A percentile compares a stretch with the other conserved stretches of the same genome.
These are phyloP conservation scores for Mycena galericulata DNA, from an alignment of 768 basidiomycete species.

Conservation along the genomic window DNA sequence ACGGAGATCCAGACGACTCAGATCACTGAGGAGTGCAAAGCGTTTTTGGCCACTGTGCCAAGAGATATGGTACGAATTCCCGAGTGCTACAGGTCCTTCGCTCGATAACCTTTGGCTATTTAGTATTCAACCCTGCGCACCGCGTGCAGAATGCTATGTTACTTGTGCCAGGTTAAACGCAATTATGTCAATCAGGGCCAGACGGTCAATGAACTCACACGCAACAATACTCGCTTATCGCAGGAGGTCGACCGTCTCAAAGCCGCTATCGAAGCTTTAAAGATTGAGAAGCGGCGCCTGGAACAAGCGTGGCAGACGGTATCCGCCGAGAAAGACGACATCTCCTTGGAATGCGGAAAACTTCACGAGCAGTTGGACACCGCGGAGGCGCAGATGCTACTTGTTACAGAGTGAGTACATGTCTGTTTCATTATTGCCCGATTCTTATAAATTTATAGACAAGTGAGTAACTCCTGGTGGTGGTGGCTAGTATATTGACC, in stretches of 20 bases:
- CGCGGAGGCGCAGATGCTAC: slow-evolving; percentile 21
- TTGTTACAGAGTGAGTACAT: slow-evolving; percentile 27
- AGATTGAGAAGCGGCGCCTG: slow-evolving; percentile 25
- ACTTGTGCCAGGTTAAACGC: slow-evolving; percentile 29
- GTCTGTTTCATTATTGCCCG: neutral
- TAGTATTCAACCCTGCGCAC: slow-evolving; percentile 34
- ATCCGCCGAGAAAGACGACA: slow-evolving; percentile 10
- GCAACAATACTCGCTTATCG: neutral
- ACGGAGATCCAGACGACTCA: slow-evolving; percentile 62
- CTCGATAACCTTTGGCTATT: slow-evolving; percentile 14
- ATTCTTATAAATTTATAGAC: slow-evolving; percentile 21
- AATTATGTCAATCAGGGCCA: slow-evolving; percentile 23
- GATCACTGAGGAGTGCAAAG: slow-evolving; percentile 62
- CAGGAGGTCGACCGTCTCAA: slow-evolving; percentile 31
- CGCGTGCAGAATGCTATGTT: slow-evolving; percentile 24
- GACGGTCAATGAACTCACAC: slow-evolving; percentile 8
- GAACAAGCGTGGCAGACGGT: slow-evolving; percentile 21
- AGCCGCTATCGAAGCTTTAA: slow-evolving; percentile 25
- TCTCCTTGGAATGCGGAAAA: slow-evolving; percentile 2
- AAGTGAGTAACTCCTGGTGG: slow-evolving; percentile 24
- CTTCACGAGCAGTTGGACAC: slow-evolving; percentile 24
- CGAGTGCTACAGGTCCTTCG: neutral
- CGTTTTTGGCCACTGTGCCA: slow-evolving; percentile 17
- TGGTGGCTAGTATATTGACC: neutral
- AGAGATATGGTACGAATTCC: slow-evolving; percentile 17